These are phyloP conservation scores for Blastocystis sp. DNA, from an alignment of 352 stramenopile species.

Conservation along the genomic window DNA sequence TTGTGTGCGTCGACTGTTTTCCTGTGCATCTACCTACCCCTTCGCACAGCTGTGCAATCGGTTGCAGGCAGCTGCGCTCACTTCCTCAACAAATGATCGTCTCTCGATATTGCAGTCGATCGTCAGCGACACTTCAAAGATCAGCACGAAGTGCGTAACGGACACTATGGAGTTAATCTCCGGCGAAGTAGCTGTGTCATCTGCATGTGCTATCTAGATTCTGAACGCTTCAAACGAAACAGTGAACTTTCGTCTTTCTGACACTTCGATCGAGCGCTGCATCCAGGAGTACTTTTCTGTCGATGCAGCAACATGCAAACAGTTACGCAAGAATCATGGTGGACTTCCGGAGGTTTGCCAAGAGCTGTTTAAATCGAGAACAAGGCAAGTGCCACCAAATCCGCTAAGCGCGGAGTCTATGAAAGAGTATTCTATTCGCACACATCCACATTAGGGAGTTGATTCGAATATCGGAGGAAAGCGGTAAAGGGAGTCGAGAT, in stretches of 20 bases:
- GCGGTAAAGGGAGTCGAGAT: slow-evolving; percentile 21
- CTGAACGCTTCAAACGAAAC: not conserved
- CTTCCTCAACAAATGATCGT: not conserved
- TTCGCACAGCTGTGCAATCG: not conserved
- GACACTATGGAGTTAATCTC: not conserved
- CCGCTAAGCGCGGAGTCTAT: not conserved
- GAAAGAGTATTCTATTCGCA: not conserved
- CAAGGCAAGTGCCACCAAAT: not conserved
- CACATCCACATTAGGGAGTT: not conserved
- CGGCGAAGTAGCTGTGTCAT: not conserved
- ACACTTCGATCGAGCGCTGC: not conserved
- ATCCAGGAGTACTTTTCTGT: not conserved
- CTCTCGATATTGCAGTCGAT: not conserved
- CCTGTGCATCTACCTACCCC: not conserved
- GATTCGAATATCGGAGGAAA: not conserved
- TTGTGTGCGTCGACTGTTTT: not conserved
- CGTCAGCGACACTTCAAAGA: not conserved
- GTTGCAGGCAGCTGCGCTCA: not conserved
- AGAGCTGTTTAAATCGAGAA: not conserved
- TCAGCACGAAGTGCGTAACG: not conserved
- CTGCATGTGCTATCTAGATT: not conserved
- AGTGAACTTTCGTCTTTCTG: not conserved
- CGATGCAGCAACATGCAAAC: not conserved
- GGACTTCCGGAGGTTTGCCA: slow-evolving; percentile 8
- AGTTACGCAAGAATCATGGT: not conserved